Evolutionary conservation across 805 yeast genomes (phyloP), one percentile per base, ranked within the genome.

Genomic region (Candida caryicola): DNA sequence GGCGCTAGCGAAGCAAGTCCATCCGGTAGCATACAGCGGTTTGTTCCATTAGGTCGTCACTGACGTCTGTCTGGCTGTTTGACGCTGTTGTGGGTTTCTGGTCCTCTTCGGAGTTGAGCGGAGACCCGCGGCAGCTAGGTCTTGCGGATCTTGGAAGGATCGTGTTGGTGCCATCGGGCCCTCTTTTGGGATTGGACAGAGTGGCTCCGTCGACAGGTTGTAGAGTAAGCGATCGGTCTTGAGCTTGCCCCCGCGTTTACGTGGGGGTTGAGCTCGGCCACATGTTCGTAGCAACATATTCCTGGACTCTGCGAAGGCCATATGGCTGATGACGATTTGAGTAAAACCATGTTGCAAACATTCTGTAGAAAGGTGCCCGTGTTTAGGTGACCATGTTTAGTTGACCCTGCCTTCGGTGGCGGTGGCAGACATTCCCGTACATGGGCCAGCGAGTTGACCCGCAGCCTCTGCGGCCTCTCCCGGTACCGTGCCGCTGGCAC

Each of bases 261-360:
- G 55, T 54, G 51, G 64, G 65, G 64, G 60, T 55, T 60, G 62
- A 81, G 86, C 80, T 82, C 85, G 83, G 71, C 74, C 83, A 69
- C 64, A 69, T 76, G 64, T 64, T 64, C 76, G 82, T 69, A 73
- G 95, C 96, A 79, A 91, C 95, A 91, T 91, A 91, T 91, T 91
- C 98, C 98, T 91, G 85, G 76, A 88, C 96, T 80, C 91, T 90
- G 83, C 95, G 95, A 75, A 85, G 79, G 85, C 83, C 80, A 85
- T 73, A 58, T 69, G 93, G 81, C 95, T 80, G 57, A 74, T 91
- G 79, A 82, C 83, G 95, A 93, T 81, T 87, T 86, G 96, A 91
- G 98, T 89, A 86, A 86, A 90, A 90, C 98, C 98, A 90, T 91
- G 95, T 88, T 81, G 97, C 95, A 72, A 63, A 91, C 97, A 91